Percentiles rank a stretch among this genome's conserved stretches.
phyloP scores from a whole-genome alignment of 305 asterid genomes.

The Fraxinus floribunda region DNA sequence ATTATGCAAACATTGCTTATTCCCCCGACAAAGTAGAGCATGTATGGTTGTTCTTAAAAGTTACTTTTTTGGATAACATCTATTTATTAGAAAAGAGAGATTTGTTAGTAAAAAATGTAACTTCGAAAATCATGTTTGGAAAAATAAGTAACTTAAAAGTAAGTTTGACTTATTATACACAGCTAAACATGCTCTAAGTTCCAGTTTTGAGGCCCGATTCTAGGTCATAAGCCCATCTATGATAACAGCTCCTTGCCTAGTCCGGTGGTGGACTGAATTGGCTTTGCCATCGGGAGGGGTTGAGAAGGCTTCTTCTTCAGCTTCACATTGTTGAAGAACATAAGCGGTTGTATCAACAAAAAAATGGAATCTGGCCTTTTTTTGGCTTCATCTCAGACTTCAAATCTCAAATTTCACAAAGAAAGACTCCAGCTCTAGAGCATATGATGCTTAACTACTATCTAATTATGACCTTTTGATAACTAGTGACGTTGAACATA shows the following conservation, averaged over 20 bases:
- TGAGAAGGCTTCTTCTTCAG: background rate
- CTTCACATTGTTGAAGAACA: background rate
- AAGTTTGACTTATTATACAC: background rate
- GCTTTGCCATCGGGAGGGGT: background rate
- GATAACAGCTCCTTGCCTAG: background rate
- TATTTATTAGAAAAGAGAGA: background rate
- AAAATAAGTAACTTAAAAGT: background rate
- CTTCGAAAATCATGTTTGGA: background rate
- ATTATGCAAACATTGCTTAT: background rate
- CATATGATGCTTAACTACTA: background rate
- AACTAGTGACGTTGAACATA: background rate
- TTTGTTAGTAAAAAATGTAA: background rate
- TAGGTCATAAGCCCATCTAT: background rate
- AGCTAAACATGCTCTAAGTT: background rate
- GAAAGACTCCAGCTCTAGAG: background rate
- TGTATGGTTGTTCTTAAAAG: background rate
- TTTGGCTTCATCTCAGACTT: background rate
- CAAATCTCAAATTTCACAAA: background rate
- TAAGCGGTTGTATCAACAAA: background rate
- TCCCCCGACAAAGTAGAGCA: background rate
- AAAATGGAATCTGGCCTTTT: background rate
- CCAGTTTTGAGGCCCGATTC: background rate
- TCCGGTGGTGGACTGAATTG: background rate
- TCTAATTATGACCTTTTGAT: background rate
- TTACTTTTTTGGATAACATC: background rate